Evolutionary conservation across 106 monocot genomes (phyloP), one percentile per base, ranked within the genome.

Genomic region (Ottelia alismoides): DNA sequence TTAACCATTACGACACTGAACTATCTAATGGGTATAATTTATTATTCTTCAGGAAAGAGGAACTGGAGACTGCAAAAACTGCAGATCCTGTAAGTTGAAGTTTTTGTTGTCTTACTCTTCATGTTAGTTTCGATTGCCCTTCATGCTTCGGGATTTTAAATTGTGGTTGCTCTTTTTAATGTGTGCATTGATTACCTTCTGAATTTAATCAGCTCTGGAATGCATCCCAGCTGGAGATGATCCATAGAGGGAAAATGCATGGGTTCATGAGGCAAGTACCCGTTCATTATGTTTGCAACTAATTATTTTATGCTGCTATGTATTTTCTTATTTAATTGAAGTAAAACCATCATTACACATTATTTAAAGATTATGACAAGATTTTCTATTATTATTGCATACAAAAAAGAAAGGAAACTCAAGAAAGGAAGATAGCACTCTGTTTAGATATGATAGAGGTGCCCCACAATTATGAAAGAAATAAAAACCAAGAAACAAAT

Each of bases 161-260:
- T 23, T 57, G 0, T 57, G 11, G 31, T 1, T n/a, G 24, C 25
- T 22, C 18, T 12, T 58, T 58, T 44, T 18, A 20, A 16, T 30
- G 11, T 28, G 6, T 16, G 6, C 10, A 7, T 16, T 43, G 16
- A 43, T 16, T 43, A 43, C 9, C 18, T 2, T 24, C 10, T 53
- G 20, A 12, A 25, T 35, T 57, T 40, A 21, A 56, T 68, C 70
- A 98, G 98, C 74, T 98, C 20, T 98, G 98, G 98, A 98, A 98
- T 90, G 98, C 98, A 45, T 82, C 85, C 53, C 98, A 98, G 62
- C 22, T 90, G 61, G 89, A 98, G 73, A 85, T 98, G 98, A 89
- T 98, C 31, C 79, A 80, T 56, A 53, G 70, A 68, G 98, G 89
- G 40, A 98, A 98, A 69, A 98, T 98, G 98, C 98, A 98, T 63